A percentile compares a stretch with the other conserved stretches of the same genome.
Conservation (phyloP, 495 filamentous ascomycete species). For the Achaetomiella virescens region DNA sequence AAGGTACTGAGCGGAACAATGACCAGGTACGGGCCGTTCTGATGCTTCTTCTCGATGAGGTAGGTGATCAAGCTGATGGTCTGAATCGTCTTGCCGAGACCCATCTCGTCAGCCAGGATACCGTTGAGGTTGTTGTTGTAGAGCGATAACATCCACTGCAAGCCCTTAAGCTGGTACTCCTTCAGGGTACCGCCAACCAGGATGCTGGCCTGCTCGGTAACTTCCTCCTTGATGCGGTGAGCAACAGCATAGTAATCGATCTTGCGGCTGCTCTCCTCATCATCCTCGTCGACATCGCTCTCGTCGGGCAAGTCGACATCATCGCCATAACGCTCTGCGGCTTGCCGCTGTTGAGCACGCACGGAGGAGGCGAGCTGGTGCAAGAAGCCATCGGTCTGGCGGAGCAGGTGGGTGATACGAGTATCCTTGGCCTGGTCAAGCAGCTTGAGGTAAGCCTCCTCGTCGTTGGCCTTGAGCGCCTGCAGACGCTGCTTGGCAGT, state of each 20-base stretch:
- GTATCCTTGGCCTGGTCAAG: slow-evolving; percentile 98
- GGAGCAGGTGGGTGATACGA: slow-evolving; percentile 92
- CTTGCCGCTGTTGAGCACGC: slow-evolving; percentile 79
- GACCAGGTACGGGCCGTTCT: slow-evolving; percentile 89
- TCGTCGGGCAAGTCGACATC: slow-evolving; percentile 54
- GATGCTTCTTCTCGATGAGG: slow-evolving; percentile 90
- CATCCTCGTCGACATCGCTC: slow-evolving; percentile 57
- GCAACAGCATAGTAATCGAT: slow-evolving; percentile 98
- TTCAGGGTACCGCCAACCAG: slow-evolving; percentile 89
- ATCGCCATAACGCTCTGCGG: slow-evolving; percentile 69
- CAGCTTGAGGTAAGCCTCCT: slow-evolving; percentile 94
- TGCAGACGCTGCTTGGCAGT: slow-evolving; percentile 99
- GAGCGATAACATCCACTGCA: slow-evolving; percentile 98
- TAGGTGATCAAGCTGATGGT: slow-evolving; percentile 97
- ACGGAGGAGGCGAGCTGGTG: slow-evolving; percentile 91
- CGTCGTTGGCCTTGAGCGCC: slow-evolving; percentile 96
- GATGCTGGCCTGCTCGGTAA: slow-evolving; percentile 72
- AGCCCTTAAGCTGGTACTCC: slow-evolving; percentile 95
- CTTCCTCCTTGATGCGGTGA: slow-evolving; percentile 88
- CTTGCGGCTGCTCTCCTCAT: slow-evolving; percentile 64
- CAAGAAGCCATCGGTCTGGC: slow-evolving; percentile 94
- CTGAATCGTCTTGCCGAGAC: slow-evolving; percentile 98
- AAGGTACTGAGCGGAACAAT: slow-evolving; percentile 94
- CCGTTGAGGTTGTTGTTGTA: slow-evolving; percentile 99
- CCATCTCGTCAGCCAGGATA: slow-evolving; percentile 98